Conservation (phyloP, 148 eudicot genomes). For the Chenopodium suecicum region DNA sequence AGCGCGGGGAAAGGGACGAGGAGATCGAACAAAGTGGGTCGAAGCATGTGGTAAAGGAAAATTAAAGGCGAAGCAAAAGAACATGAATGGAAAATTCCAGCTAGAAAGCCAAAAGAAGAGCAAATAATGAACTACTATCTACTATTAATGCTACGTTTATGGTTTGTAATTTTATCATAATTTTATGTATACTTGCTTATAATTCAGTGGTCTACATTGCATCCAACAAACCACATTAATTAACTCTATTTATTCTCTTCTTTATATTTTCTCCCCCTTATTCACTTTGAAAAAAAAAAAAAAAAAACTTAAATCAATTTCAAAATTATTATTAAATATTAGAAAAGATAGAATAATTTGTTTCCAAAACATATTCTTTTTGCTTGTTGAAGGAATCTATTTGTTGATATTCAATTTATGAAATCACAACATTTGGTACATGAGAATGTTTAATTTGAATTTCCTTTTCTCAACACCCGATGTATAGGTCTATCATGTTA, state of each 20-base stretch:
- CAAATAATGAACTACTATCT: conserved; percentile 4
- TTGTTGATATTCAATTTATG: no score
- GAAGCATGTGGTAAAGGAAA: conserved; percentile 7
- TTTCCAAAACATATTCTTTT: no score
- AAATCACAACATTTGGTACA: no score
- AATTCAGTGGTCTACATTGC: neutral
- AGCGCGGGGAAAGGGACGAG: neutral
- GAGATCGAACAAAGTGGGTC: conserved; percentile 5
- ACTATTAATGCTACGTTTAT: neutral
- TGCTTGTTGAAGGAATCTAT: no score
- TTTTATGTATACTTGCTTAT: neutral
- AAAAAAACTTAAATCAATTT: no score
- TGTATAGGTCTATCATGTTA: no score
- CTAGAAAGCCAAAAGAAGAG: conserved; percentile 26
- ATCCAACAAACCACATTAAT: neutral
- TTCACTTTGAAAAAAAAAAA: neutral
- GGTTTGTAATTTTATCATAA: neutral
- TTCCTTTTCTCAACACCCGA: no score
- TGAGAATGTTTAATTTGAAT: no score
- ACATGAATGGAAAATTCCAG: conserved; percentile 29
- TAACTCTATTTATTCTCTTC: no score
- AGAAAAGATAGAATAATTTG: no score
- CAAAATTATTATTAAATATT: no score
- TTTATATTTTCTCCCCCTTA: neutral
- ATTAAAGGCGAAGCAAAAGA: conserved; percentile 13